Conservation (phyloP, 2,329 filamentous ascomycete genomes). For the Colletotrichum cordylinicola region DNA sequence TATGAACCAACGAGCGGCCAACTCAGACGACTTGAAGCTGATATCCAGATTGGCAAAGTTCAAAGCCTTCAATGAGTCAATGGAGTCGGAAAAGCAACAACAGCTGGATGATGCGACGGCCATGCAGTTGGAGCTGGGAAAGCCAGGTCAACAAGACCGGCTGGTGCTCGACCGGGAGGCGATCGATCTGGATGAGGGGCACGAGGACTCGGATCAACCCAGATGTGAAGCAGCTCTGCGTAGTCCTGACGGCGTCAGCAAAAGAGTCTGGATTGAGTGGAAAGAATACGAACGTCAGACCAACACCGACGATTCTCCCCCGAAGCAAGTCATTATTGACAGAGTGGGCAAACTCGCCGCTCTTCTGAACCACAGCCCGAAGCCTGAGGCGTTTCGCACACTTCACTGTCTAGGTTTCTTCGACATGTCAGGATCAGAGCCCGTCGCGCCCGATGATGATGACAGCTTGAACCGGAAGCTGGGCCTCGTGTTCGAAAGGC, state of each 20-base stretch:
- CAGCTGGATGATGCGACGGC: constrained; percentile 41
- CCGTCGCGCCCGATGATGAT: constrained; percentile 44
- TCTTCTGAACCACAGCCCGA: constrained; percentile 51
- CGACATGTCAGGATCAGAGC: constrained; percentile 35
- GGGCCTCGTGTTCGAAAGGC: constrained; percentile 60
- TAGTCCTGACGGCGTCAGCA: constrained; percentile 37
- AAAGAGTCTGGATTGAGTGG: constrained; percentile 54
- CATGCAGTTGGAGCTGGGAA: constrained; percentile 44
- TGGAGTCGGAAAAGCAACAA: constrained; percentile 32
- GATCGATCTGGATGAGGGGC: constrained; percentile 36
- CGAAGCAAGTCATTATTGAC: constrained; percentile 47
- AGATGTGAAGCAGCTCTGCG: constrained; percentile 46
- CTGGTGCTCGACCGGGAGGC: constrained; percentile 39
- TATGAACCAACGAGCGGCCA: constrained; percentile 39
- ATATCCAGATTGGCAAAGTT: constrained; percentile 53
- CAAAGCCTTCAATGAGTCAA: constrained; percentile 56
- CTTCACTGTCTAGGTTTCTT: constrained; percentile 59
- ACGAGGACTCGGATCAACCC: constrained; percentile 37
- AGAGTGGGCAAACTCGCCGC: constrained; percentile 53
- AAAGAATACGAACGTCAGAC: constrained; percentile 51
- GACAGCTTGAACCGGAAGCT: constrained; percentile 48
- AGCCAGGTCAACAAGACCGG: constrained; percentile 34
- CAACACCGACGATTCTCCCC: constrained; percentile 38
- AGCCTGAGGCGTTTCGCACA: constrained; percentile 54
- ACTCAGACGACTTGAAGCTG: constrained; percentile 44